Evolutionary conservation across 148 eudicot species (phyloP).

Genomic region (Euryodendron excelsum): DNA sequence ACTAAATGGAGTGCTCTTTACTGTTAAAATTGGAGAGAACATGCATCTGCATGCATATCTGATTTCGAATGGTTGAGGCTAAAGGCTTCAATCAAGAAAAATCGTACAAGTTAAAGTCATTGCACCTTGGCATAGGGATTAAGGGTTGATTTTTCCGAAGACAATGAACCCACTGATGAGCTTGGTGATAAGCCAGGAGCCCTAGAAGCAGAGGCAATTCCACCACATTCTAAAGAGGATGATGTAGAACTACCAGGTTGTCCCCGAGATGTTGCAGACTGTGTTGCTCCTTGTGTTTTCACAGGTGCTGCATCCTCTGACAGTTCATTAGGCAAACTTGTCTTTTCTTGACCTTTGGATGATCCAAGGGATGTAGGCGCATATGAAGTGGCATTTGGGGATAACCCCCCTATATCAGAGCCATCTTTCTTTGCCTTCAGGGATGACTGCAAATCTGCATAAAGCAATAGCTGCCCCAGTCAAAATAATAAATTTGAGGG

Average conservation of each 20-base stretch:
- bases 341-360: constrained; percentile 46
- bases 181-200: constrained; percentile 69
- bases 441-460: constrained; percentile 41
- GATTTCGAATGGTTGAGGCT: background rate
- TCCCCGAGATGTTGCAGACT: constrained; percentile 41
- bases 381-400: constrained; percentile 42
- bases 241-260: constrained; percentile 57
- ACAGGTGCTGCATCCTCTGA: constrained; percentile 39
- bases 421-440: constrained; percentile 39
- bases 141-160: constrained; percentile 83
- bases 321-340: constrained; percentile 31
- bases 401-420: constrained; percentile 37
- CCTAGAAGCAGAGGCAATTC: constrained; percentile 48
- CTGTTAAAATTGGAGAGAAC: background rate
- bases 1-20: no score
- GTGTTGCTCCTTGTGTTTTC: constrained; percentile 35
- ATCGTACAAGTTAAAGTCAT: background rate
- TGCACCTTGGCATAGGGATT: constrained; percentile 95
- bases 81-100: background rate
- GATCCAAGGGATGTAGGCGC: constrained; percentile 36
- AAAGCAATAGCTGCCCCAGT: background rate
- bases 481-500: background rate
- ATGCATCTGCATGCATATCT: background rate
- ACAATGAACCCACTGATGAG: constrained; percentile 75
- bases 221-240: constrained; percentile 55